Evolutionary conservation across 2,329 filamentous ascomycete species (phyloP).

Genomic region (Triangularia setosa): DNA sequence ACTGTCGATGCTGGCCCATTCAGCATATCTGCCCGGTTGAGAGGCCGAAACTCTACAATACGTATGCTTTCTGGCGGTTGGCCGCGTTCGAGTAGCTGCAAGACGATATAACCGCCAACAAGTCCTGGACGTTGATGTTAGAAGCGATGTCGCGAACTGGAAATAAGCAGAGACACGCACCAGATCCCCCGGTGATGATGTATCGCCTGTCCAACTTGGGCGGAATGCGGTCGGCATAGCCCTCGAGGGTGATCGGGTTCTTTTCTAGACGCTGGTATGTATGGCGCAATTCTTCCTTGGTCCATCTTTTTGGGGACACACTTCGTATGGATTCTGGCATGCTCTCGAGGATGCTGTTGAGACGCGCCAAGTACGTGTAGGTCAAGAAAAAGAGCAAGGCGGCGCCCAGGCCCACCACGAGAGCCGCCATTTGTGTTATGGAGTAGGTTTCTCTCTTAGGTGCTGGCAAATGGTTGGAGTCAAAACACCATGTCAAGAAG

Average conservation of each 20-base stretch:
- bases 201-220: conserved; percentile 40
- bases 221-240: conserved; percentile 33
- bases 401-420: neutral
- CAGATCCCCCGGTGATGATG: conserved; percentile 44
- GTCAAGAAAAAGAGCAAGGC: neutral
- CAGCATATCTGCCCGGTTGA: conserved; percentile 40
- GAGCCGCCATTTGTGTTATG: neutral
- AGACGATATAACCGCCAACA: conserved; percentile 51
- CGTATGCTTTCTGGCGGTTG: conserved; percentile 48
- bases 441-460: neutral
- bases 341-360: conserved; percentile 35
- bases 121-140: conserved; percentile 38
- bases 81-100: conserved; percentile 50
- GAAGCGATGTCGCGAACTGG: neutral
- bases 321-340: conserved; percentile 36
- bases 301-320: conserved; percentile 35
- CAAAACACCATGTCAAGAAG: neutral
- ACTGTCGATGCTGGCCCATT: conserved; percentile 35
- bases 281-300: conserved; percentile 31
- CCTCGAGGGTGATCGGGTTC: conserved; percentile 35
- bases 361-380: conserved; percentile 22
- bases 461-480: neutral
- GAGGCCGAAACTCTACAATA: conserved; percentile 47
- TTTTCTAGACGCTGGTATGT: conserved; percentile 34
- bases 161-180: conserved; percentile 28